Base-by-base conservation (phyloP, 352 stramenopile genomes). In the Globisporangium spinosum region DNA sequence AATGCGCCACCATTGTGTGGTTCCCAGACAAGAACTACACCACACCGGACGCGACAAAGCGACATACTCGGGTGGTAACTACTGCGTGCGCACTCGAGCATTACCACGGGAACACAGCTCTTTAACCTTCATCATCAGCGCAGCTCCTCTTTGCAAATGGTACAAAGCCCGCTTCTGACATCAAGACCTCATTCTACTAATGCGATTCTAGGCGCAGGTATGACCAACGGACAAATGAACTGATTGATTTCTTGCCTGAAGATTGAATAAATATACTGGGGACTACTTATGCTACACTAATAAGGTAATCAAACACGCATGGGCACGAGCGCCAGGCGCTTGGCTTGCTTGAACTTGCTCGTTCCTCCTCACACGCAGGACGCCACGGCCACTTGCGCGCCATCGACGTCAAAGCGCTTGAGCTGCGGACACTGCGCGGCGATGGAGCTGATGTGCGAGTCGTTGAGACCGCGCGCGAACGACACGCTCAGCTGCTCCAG, bases 401-500 rank as follows among this genome's bases (percentile, higher is more conserved):
- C 80, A 64, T 85, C 76, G 45, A 89, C 77, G 25, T 83, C 74
- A 59, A 89, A 83, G 40, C 69, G 64, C 72, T 87, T 89, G 22
- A 89, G 73, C 53, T 87, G 76, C 54, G 72, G 73, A 57, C 79
- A 89, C 64, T 91, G 75, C 20, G 80, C 77, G 20, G 73, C 79
- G 53, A 91, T 86, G 10, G 80, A 82, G 60, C 74, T 72, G 23
- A 89, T 79, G 59, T 88, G 75, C 6, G 80, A 70, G 49, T 76
- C 72, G 58, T 75, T 77, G 25, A 86, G 27, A 0, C 73, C 78
- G 13, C 78, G 72, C 12, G 72, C 82, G 57, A 91, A 91, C 10
- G 81, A 80, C 17, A 91, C 74, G 47, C 72, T 88, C 17, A 91
- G 74, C 32, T 87, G 72, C 58, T 87, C 70, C 51, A 88, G 71